Base-by-base conservation (phyloP, 352 stramenopile species). In the Pythium folliculosum region DNA sequence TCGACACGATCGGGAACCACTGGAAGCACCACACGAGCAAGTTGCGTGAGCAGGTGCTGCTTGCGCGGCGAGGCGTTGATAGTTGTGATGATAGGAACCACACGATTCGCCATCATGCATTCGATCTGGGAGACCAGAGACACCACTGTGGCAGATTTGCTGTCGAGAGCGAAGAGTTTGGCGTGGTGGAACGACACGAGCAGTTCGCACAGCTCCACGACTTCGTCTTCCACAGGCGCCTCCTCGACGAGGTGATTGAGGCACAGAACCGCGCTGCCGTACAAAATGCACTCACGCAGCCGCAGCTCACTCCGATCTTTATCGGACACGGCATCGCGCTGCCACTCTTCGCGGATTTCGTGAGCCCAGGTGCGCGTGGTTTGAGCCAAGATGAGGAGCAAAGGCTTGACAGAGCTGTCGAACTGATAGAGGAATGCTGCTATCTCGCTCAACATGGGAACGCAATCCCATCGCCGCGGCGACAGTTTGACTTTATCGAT, bases 111-210 rank as follows among this genome's bases (percentile, higher is more conserved):
- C 76, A 87, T 81, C 54, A 86, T 65, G n/a, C 81, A 66, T 2
- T 59, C 40, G 17, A 91, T 59, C 0, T 43, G 22, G 21, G 45
- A 23, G 65, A 47, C 1, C 71, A 23, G 0, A 12, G 35, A 40
- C 60, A 38, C 21, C 5, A 77, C 32, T 8, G 44, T 22, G 43
- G 4, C 2, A 21, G 16, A 1, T 1, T 23, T n/a, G 5, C 65
- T 69, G 45, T 69, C 23, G 1, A 65, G 47, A 17, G 53, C 60
- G 49, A 73, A 73, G 3, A 58, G 40, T 22, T 70, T 25, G 25
- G 75, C 70, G 10, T 77, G 82, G 38, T 75, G 69, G 50, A 85
- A 90, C 0, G 80, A 45, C 19, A 90, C 70, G 0, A 86, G 37
- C 37, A 87, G 56, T 40, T 88, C 77, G 30, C 72, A 82, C 6